These are phyloP conservation scores for Nepenthes gracilis DNA, from an alignment of 148 eudicot genomes.

Conservation along the genomic window DNA sequence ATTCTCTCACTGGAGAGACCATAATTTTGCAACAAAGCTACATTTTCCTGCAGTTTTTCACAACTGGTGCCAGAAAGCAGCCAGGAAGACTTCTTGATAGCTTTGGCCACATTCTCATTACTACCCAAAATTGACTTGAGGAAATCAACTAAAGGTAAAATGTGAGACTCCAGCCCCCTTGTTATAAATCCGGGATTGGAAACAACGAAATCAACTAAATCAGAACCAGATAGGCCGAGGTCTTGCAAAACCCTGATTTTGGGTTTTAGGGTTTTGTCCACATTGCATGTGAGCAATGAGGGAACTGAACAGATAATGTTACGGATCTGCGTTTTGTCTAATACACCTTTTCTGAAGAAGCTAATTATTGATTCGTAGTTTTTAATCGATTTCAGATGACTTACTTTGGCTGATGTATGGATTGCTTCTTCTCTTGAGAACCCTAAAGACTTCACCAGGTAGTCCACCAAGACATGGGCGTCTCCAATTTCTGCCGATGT, in stretches of 20 bases:
- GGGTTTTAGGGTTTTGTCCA: conserved; percentile 17
- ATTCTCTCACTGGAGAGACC: conserved; percentile 6
- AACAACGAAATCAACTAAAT: conserved; percentile 3
- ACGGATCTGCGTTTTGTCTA: conserved; percentile 8
- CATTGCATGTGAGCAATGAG: conserved; percentile 1
- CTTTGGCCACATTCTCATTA: conserved; percentile 9
- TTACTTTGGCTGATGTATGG: conserved; percentile 8
- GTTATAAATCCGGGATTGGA: neutral
- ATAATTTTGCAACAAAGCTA: conserved; percentile 1
- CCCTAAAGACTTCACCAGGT: conserved; percentile 13
- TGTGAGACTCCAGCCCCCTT: conserved; percentile 1
- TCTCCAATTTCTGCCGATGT: neutral
- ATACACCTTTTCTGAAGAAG: conserved; percentile 4
- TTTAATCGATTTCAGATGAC: conserved; percentile 8
- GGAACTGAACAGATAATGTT: conserved; percentile 4
- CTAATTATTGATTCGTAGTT: conserved; percentile 5
- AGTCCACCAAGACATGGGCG: conserved; percentile 9
- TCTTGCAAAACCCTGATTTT: conserved; percentile 13
- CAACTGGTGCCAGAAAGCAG: neutral
- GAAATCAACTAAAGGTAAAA: conserved; percentile 2
- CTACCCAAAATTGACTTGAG: conserved; percentile 8
- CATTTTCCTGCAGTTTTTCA: neutral
- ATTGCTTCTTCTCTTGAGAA: conserved; percentile 14
- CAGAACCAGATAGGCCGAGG: conserved; percentile 6
- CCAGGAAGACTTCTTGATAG: conserved; percentile 2